Evolutionary conservation across 2,329 filamentous ascomycete genomes (phyloP), one percentile per base, ranked within the genome.

Genomic region (Exophiala phaeomuriformis): DNA sequence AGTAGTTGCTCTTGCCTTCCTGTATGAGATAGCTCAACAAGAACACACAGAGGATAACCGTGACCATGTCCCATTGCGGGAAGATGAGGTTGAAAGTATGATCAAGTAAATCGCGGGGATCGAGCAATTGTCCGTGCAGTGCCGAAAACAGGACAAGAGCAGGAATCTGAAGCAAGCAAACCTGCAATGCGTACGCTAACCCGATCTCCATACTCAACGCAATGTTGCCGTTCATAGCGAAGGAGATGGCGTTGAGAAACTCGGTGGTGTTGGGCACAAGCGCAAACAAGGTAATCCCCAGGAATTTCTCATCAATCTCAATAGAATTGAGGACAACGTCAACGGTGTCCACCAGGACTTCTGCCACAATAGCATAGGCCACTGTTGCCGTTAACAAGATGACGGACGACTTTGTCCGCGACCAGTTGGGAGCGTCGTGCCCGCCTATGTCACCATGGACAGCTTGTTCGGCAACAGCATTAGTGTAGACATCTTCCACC

Each of bases 141-240:
- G 89, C 90, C 55, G 88, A 94, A 76, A 91, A 98, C 40, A 95
- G 77, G 1, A 98, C 91, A 1, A 98, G 76, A 0, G 90, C 90
- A 0, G 93, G 93, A 19, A 97, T 90, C 67, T 98, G 93, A 19
- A 98, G 78, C 30, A 98, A 78, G 67, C 91, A 96, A 47, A 98
- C 93, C 71, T 98, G 93, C 41, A 98, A 77, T 1, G 93, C 93
- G 67, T 98, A 98, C 1, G 91, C 91, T 0, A 90, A 96, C 62
- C 93, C 93, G 63, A 98, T 98, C 67, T 98, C 93, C 93, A 98
- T 98, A 36, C 90, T 96, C 12, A 98, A 75, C 0, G 93, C 93
- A 69, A 98, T 97, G 69, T 98, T 98, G 56, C 93, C 93, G 66
- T 98, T 97, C 91, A 98, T 98, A 50, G 93, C 93, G 68, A 98